Evolutionary conservation across 2,329 filamentous ascomycete species (phyloP).

Genomic region (Penicillium sp.): DNA sequence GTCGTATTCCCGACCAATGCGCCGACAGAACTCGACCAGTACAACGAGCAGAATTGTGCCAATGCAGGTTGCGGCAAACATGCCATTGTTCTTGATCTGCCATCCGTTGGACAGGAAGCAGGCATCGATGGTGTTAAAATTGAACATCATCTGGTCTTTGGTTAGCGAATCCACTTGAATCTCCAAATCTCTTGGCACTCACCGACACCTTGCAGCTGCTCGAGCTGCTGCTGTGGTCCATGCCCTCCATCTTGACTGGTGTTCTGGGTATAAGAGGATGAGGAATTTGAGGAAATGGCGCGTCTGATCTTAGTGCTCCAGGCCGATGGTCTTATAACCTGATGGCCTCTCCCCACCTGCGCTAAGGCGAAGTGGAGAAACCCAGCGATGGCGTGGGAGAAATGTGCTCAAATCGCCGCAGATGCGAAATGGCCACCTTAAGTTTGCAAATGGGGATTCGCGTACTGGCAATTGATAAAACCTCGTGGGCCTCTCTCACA

Average conservation of each 20-base stretch:
- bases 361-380: constrained; percentile 8
- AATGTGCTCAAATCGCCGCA: constrained; percentile 24
- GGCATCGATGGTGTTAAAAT: constrained; percentile 30
- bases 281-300: background rate
- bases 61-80: constrained; percentile 21
- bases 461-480: background rate
- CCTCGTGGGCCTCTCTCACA: background rate
- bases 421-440: background rate
- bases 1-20: constrained; percentile 18
- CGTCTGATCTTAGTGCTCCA: background rate
- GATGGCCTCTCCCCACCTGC: background rate
- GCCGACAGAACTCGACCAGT: constrained; percentile 16
- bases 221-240: constrained; percentile 20
- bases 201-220: constrained; percentile 29
- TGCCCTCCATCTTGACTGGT: constrained; percentile 16
- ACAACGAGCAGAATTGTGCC: constrained; percentile 18
- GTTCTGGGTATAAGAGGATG: background rate
- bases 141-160: constrained; percentile 29
- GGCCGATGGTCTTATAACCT: constrained; percentile 5
- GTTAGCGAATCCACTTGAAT: constrained; percentile 3
- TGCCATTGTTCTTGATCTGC: constrained; percentile 22
- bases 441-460: background rate
- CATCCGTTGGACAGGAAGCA: constrained; percentile 25
- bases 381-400: constrained; percentile 4
- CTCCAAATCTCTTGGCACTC: constrained; percentile 14